Evolutionary conservation across 2,329 filamentous ascomycete genomes (phyloP), one percentile per base, ranked within the genome.

Genomic region (Gremmenia infestans): DNA sequence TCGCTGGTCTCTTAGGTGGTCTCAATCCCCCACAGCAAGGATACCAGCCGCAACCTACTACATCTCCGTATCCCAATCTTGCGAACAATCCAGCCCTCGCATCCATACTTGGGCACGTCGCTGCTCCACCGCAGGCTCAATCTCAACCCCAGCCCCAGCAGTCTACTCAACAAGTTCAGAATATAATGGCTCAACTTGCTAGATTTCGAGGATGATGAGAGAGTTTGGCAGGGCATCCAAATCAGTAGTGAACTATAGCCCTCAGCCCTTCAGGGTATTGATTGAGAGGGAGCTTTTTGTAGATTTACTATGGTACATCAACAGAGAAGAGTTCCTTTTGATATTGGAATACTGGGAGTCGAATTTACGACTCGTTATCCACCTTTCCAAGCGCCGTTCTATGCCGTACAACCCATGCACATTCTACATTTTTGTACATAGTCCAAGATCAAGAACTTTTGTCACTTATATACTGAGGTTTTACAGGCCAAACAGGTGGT

Each of bases 121-220:
- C 62, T 12, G 60, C 52, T 42, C 63, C 58, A 52, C 56, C 55
- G 47, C 54, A 59, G 63, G 2, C 75, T 73, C 62, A 62, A 43
- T 28, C 53, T 14, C 58, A 63, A 22, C 35, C 53, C 15, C 58
- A 64, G 22, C 60, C 59, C 40, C 62, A 64, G 36, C 67, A 76
- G 53, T 71, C 74, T 12, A 74, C 76, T 8, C 75, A 84, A 12
- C 77, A 83, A 52, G 78, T 91, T 63, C 81, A 87, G 68, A 87
- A 88, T 64, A 89, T 91, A 51, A 87, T 91, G 81, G 85, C 86
- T 14, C 84, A 89, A 65, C 73, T 91, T 57, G 81, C 85, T 48
- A 82, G 81, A 63, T 87, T 82, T 66, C 78, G 84, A 60, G 80
- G 85, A 67, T 83, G 56, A 60, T 19, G 32, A 8, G 48, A 36